These are phyloP conservation scores for Aspergillus olivimuriae DNA, from an alignment of 495 filamentous ascomycete species.

Conservation along the genomic window DNA sequence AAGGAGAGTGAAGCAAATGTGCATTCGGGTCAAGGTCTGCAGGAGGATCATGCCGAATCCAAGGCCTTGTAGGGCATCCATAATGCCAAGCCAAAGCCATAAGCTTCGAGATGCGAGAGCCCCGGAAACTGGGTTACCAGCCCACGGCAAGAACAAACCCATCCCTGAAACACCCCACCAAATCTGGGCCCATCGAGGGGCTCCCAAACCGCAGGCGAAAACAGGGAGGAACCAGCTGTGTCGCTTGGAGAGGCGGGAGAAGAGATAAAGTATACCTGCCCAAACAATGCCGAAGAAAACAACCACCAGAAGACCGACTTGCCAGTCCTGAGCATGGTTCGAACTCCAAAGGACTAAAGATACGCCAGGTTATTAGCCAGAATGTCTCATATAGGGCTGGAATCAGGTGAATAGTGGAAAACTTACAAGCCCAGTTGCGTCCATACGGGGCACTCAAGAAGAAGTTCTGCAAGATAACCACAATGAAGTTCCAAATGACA, in stretches of 20 bases:
- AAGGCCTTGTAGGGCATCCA: conserved; percentile 43
- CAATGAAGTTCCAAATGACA: conserved; percentile 44
- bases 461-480: conserved; percentile 44
- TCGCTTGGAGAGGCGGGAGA: conserved; percentile 35
- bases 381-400: neutral
- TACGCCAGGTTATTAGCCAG: conserved; percentile 10
- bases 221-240: conserved; percentile 48
- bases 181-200: conserved; percentile 46
- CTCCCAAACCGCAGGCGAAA: conserved; percentile 44
- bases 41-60: conserved; percentile 49
- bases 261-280: conserved; percentile 32
- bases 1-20: conserved; percentile 44
- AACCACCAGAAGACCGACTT: conserved; percentile 37
- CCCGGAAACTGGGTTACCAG: conserved; percentile 34
- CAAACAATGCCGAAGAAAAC: conserved; percentile 42
- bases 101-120: conserved; percentile 42
- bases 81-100: conserved; percentile 47
- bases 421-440: conserved; percentile 45
- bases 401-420: neutral
- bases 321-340: conserved; percentile 38
- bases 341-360: conserved; percentile 41
- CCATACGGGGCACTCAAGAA: conserved; percentile 45
- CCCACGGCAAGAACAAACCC: conserved; percentile 44
- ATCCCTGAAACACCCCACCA: conserved; percentile 46
- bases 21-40: conserved; percentile 43